phyloP scores from a whole-genome alignment of 345 rosid genomes.

The Noccaea bulbosa region DNA sequence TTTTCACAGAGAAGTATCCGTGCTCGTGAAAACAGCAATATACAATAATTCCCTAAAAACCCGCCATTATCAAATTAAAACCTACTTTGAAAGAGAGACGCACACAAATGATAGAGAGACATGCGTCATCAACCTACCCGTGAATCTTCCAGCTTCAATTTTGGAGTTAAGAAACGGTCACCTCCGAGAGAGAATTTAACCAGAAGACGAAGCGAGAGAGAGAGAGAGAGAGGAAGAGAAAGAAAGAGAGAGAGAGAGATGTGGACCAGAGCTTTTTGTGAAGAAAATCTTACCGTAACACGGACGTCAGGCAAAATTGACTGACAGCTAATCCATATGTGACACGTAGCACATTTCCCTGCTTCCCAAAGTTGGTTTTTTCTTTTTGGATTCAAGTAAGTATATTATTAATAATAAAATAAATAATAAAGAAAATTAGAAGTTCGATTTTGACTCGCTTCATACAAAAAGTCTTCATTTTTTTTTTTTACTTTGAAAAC shows the following conservation, averaged over 20 bases:
- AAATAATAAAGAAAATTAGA: not conserved
- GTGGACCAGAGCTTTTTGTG: constrained; percentile 39
- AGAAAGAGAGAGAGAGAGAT: constrained; percentile 39
- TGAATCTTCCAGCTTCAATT: constrained; percentile 46
- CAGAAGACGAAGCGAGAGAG: constrained; percentile 18
- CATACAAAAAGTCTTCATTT: not conserved
- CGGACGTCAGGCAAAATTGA: constrained; percentile 46
- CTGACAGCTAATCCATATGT: not conserved
- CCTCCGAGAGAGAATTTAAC: constrained; percentile 41
- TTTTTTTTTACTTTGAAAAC: not conserved
- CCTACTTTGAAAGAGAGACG: constrained; percentile 1
- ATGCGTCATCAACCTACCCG: constrained; percentile 41
- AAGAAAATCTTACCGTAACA: constrained; percentile 58
- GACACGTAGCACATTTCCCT: constrained; percentile 48
- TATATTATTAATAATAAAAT: not conserved
- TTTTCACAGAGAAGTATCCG: not conserved
- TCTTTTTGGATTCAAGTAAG: constrained; percentile 42
- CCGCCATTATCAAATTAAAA: constrained; percentile 11
- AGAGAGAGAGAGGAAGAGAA: constrained; percentile 29
- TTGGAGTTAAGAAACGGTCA: constrained; percentile 56
- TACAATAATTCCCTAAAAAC: not conserved
- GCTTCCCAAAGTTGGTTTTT: constrained; percentile 48
- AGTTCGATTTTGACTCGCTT: not conserved
- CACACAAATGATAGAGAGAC: constrained; percentile 23
- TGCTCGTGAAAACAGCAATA: not conserved